These are phyloP conservation scores for Cokeromyces recurvatus DNA, from an alignment of 371 early-diverging fungal genomes.

Conservation along the genomic window DNA sequence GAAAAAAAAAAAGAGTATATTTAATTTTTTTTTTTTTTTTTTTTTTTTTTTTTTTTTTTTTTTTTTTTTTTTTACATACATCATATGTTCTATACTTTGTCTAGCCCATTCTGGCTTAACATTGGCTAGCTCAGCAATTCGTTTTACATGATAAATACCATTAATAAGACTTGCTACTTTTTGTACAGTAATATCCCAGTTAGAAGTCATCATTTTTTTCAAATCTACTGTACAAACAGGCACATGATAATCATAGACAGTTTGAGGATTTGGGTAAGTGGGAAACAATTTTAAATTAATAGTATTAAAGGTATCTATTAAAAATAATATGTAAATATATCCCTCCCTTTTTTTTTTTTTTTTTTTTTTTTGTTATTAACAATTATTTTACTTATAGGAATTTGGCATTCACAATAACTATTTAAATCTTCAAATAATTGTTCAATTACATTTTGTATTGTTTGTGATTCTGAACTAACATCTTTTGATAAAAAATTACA, in stretches of 20 bases:
- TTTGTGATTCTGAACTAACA: constrained; percentile 21
- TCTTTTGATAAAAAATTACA: constrained; percentile 64
- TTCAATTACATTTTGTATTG: constrained; percentile 76
- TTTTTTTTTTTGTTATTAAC: background rate
- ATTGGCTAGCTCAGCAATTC: constrained; percentile 72
- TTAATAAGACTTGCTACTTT: constrained; percentile 64
- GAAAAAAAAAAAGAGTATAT: background rate
- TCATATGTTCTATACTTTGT: constrained; percentile 75
- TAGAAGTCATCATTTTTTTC: constrained; percentile 57
- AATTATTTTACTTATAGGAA: constrained; percentile 68
- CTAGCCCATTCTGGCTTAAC: constrained; percentile 69
- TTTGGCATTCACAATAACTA: constrained; percentile 82
- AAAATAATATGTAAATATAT: background rate
- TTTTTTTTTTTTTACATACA: too few relatives aligned
- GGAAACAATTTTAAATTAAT: constrained; percentile 87
- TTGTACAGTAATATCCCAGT: constrained; percentile 84
- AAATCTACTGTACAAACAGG: constrained; percentile 76
- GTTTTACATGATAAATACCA: constrained; percentile 71
- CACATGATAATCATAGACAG: constrained; percentile 78
- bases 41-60: background rate
- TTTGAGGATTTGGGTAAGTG: constrained; percentile 68
- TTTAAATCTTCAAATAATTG: constrained; percentile 85
- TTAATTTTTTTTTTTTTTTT: background rate
- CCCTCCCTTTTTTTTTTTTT: too few relatives aligned
- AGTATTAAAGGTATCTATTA: constrained; percentile 53